Conservation (phyloP, 2,329 filamentous ascomycete species). For the Colletotrichum filicis region DNA sequence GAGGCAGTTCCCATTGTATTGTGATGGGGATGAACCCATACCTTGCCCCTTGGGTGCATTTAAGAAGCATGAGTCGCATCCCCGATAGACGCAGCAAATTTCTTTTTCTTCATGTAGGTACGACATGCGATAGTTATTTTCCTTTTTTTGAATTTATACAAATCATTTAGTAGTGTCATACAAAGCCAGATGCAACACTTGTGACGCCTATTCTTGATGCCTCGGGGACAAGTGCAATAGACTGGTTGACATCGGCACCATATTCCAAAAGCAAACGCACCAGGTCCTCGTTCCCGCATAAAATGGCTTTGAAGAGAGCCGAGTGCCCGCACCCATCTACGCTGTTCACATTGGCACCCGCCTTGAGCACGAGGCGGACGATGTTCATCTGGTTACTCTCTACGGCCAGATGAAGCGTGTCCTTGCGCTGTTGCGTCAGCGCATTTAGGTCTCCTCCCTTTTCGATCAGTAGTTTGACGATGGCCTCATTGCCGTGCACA, state of each 20-base stretch:
- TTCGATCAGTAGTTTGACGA: not conserved
- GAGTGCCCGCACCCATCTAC: not conserved
- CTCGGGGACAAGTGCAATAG: not conserved
- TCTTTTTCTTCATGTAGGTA: not conserved
- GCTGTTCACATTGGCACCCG: not conserved
- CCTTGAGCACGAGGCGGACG: not conserved
- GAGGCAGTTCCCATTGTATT: not conserved
- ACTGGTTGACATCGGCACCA: not conserved
- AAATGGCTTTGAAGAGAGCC: not conserved
- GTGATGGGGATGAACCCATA: not conserved
- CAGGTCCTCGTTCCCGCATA: not conserved
- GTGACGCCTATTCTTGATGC: not conserved
- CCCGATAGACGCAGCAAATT: not conserved
- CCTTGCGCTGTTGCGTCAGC: not conserved
- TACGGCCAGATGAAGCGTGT: not conserved
- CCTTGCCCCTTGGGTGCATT: not conserved
- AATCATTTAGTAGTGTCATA: not conserved
- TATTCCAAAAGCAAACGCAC: not conserved
- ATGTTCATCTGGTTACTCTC: not conserved
- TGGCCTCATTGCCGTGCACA: not conserved
- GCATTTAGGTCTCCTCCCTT: not conserved
- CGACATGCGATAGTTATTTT: not conserved
- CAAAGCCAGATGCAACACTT: not conserved
- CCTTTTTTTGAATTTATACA: not conserved
- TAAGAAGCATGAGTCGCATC: not conserved